Conservation (phyloP, 495 filamentous ascomycete genomes). For the Letharia columbiana region DNA sequence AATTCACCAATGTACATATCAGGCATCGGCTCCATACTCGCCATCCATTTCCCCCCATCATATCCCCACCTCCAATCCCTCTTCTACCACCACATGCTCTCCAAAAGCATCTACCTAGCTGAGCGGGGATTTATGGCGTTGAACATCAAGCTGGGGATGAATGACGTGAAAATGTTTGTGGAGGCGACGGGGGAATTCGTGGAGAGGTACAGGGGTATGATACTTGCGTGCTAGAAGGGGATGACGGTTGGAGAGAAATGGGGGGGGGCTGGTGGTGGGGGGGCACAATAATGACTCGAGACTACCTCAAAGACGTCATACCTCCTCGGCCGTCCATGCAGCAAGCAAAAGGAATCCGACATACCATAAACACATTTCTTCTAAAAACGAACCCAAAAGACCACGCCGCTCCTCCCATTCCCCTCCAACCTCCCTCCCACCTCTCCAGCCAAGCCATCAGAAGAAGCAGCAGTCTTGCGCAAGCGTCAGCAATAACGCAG, state of each 20-base stretch:
- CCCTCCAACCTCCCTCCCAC: too few species aligned
- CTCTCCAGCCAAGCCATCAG: too few species aligned
- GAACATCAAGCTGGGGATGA: slow-evolving; percentile 22
- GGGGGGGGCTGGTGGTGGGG: too few species aligned
- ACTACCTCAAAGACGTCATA: too few species aligned
- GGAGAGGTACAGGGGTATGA: slow-evolving; percentile 13
- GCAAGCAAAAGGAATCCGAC: too few species aligned
- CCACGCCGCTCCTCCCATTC: too few species aligned
- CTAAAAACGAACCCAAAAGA: too few species aligned
- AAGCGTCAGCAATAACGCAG: too few species aligned
- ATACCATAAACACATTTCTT: too few species aligned
- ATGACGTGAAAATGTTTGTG: slow-evolving; percentile 19
- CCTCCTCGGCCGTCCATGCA: too few species aligned
- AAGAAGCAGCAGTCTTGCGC: too few species aligned
- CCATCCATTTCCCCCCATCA: slow-evolving; percentile 19
- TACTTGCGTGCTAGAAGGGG: not conserved
- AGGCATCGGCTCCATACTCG: slow-evolving; percentile 23
- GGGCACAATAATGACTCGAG: too few species aligned
- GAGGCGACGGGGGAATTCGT: slow-evolving; percentile 24
- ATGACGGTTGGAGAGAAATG: not conserved
- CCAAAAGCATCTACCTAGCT: slow-evolving; percentile 28
- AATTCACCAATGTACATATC: slow-evolving; percentile 22
- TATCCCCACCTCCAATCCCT: slow-evolving; percentile 20
- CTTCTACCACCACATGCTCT: slow-evolving; percentile 30
- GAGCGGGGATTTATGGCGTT: slow-evolving; percentile 28